These are phyloP conservation scores for grape (Vitis vinifera) DNA, from an alignment of 164 flowering plant genomes.

Conservation along the genomic window ASM3070453v1 NC_081812.1:21928501-21929000, in stretches of 20 bases:
- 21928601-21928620: conserved; percentile 96
- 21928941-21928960: conserved; percentile 50
- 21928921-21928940: conserved; percentile 61
- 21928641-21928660: conserved; percentile 78
- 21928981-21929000: neutral
- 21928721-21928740: neutral
- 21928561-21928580: neutral
- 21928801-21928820: conserved; percentile 42
- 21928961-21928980: neutral
- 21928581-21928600: conserved; percentile 83
- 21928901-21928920: conserved; percentile 43
- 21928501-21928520: neutral
- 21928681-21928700: conserved; percentile 56
- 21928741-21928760: neutral
- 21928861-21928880: conserved; percentile 52
- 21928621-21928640: conserved; percentile 96
- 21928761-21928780: conserved; percentile 5
- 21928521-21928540: neutral
- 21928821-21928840: conserved; percentile 74
- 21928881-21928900: conserved; percentile 70
- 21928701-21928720: conserved; percentile 6
- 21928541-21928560: neutral
- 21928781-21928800: conserved; percentile 82
- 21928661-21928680: conserved; percentile 68
- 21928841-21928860: conserved; percentile 71